A percentile compares a stretch with the other conserved stretches of the same genome.
Conservation (phyloP, 352 stramenopile genomes). For the Phytopythium vexans region DNA sequence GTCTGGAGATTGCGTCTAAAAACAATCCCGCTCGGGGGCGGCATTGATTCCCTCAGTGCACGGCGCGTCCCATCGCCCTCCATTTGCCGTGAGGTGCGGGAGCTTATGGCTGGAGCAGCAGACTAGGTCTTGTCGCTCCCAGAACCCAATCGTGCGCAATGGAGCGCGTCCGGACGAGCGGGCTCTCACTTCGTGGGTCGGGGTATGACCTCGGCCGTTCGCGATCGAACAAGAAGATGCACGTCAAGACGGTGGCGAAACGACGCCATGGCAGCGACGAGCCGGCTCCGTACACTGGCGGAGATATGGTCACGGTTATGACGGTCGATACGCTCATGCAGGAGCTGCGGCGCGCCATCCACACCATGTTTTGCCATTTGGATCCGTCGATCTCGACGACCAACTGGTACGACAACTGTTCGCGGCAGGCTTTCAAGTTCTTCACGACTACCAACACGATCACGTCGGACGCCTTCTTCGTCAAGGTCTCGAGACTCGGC, state of each 20-base stretch:
- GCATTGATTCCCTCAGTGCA: too few relatives aligned
- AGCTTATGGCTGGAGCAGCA: too few relatives aligned
- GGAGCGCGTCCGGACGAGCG: slow-evolving; percentile 22
- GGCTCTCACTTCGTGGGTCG: slow-evolving; percentile 33
- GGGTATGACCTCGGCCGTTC: slow-evolving; percentile 22
- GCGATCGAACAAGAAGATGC: slow-evolving; percentile 14
- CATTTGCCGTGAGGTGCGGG: too few relatives aligned
- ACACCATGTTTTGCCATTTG: slow-evolving; percentile 40
- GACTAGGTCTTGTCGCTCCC: too few relatives aligned
- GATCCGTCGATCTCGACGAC: slow-evolving; percentile 31
- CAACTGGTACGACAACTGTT: slow-evolving; percentile 56
- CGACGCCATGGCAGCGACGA: background rate
- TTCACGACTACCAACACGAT: slow-evolving; percentile 80
- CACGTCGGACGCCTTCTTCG: slow-evolving; percentile 58
- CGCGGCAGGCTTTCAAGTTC: slow-evolving; percentile 64
- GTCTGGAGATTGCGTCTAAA: background rate
- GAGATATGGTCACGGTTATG: slow-evolving; percentile 14
- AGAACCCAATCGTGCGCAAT: slow-evolving; percentile 4
- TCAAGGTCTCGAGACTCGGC: slow-evolving; percentile 58
- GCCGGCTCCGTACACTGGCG: background rate
- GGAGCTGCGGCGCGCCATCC: slow-evolving; percentile 45
- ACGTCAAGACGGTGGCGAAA: slow-evolving; percentile 2
- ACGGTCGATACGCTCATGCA: slow-evolving; percentile 46
- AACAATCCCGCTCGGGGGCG: background rate
- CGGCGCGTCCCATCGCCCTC: too few relatives aligned